These are phyloP conservation scores for Cryptococcus sp. DNA, from an alignment of 1,284 basidiomycete species.

Conservation along the genomic window DNA sequence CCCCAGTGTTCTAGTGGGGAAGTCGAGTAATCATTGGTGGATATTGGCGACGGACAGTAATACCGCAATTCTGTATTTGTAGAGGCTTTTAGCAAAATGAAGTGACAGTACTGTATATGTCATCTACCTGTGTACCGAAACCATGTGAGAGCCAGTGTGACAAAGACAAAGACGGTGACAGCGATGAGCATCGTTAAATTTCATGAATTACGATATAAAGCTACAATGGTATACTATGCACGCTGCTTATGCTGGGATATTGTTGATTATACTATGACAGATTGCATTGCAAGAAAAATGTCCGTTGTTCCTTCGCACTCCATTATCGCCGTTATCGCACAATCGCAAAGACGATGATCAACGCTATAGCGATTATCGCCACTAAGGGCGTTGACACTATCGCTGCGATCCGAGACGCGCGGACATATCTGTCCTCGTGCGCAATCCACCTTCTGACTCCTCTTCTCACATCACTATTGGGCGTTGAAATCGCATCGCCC, in stretches of 20 bases:
- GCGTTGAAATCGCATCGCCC: background rate
- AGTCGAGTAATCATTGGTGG: too few species aligned
- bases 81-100: too few species aligned
- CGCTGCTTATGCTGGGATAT: background rate
- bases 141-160: too few species aligned
- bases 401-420: conserved; percentile 10
- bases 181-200: background rate
- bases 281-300: background rate
- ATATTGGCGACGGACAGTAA: too few species aligned
- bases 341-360: conserved; percentile 6
- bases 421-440: conserved; percentile 11
- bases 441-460: background rate
- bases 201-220: background rate
- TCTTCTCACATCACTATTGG: background rate
- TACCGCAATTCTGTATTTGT: too few species aligned
- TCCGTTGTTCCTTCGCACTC: background rate
- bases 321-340: background rate
- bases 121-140: too few species aligned
- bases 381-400: conserved; percentile 6
- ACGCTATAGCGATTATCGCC: conserved; percentile 4
- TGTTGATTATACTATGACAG: background rate
- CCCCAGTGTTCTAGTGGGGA: conserved; percentile 4
- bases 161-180: too few species aligned
- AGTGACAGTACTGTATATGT: too few species aligned
- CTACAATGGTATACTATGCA: conserved; percentile 1